Evolutionary conservation across 805 yeast genomes (phyloP).

Genomic region (Ogataea nonfermentans): DNA sequence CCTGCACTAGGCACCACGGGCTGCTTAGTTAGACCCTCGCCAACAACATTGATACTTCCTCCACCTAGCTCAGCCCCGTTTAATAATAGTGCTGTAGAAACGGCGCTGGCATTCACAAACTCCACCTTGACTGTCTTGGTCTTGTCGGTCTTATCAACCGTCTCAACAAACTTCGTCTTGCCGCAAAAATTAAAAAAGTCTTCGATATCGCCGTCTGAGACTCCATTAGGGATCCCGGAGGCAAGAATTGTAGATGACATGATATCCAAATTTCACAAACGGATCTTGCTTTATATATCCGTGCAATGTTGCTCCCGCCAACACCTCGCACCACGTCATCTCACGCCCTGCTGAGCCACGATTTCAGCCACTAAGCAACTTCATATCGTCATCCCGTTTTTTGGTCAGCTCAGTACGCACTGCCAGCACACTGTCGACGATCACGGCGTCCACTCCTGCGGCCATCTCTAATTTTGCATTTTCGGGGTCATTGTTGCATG

Average conservation of each 20-base stretch:
- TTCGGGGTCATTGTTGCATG: constrained; percentile 78
- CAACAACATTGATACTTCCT: constrained; percentile 47
- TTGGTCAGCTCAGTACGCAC: constrained; percentile 74
- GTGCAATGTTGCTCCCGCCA: neutral
- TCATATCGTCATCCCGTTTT: constrained; percentile 18
- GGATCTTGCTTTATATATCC: constrained; percentile 1
- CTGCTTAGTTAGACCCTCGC: constrained; percentile 28
- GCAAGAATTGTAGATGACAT: constrained; percentile 47
- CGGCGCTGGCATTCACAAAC: constrained; percentile 59
- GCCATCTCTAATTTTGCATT: constrained; percentile 81
- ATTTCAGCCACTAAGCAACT: constrained; percentile 9
- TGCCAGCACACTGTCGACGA: constrained; percentile 90
- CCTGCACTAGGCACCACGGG: constrained; percentile 15
- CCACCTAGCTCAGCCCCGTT: constrained; percentile 75
- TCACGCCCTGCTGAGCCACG: neutral
- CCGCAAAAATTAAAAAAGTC: constrained; percentile 82
- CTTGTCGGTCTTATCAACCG: constrained; percentile 31
- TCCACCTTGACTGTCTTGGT: constrained; percentile 45
- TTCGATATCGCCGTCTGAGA: constrained; percentile 49
- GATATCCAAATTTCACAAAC: neutral
- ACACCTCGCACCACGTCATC: constrained; percentile 8
- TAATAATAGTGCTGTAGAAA: constrained; percentile 65
- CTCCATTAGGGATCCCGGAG: constrained; percentile 50
- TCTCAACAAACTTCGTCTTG: constrained; percentile 38
- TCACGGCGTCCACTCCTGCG: constrained; percentile 98